These are phyloP conservation scores for Russula sp. DNA, from an alignment of 768 basidiomycete species.

Conservation along the genomic window DNA sequence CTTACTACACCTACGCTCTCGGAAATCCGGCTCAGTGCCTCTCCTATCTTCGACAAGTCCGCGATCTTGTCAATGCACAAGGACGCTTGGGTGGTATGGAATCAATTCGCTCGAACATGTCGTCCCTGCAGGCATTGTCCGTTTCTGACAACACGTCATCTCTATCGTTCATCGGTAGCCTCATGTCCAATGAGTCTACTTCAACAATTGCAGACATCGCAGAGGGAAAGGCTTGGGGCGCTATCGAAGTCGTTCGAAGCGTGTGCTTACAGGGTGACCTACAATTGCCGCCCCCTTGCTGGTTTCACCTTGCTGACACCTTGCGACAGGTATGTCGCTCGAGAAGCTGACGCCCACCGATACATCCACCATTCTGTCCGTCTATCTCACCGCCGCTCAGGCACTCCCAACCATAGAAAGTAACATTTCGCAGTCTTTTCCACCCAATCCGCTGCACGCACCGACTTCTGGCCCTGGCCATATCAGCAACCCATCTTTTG, in stretches of 20 bases:
- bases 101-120: slow-evolving; percentile 38
- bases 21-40: slow-evolving; percentile 62
- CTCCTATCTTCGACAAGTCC: slow-evolving; percentile 47
- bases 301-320: background rate
- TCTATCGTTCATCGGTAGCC: slow-evolving; percentile 45
- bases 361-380: slow-evolving; percentile 45
- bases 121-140: slow-evolving; percentile 35
- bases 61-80: slow-evolving; percentile 48
- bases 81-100: slow-evolving; percentile 44
- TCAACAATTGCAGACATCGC: slow-evolving; percentile 47
- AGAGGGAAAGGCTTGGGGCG: slow-evolving; percentile 68
- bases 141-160: slow-evolving; percentile 35
- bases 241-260: slow-evolving; percentile 68
- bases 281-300: background rate
- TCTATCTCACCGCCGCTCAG: slow-evolving; percentile 51
- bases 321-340: slow-evolving; percentile 60
- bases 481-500: slow-evolving; percentile 51
- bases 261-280: slow-evolving; percentile 69
- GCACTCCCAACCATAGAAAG: slow-evolving; percentile 46
- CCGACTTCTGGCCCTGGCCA: slow-evolving; percentile 31
- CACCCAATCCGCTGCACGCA: slow-evolving; percentile 30
- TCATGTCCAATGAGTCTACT: slow-evolving; percentile 38
- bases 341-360: slow-evolving; percentile 53
- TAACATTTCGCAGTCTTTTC: slow-evolving; percentile 36
- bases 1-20: slow-evolving; percentile 77